Evolutionary conservation across 2,329 filamentous ascomycete genomes (phyloP).

Genomic region (Mollisiaceae sp.): DNA sequence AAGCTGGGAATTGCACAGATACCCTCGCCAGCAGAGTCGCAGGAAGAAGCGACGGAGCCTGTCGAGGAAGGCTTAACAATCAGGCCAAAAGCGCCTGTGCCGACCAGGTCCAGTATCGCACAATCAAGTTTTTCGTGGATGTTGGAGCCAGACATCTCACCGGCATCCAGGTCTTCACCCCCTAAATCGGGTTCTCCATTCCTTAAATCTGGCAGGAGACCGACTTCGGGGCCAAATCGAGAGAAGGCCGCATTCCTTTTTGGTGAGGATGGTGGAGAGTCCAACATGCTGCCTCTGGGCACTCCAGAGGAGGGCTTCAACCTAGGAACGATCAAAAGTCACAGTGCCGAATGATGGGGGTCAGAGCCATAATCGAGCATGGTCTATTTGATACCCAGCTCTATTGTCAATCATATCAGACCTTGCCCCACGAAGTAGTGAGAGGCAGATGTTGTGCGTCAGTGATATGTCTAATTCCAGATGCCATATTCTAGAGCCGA

Average conservation of each 20-base stretch:
- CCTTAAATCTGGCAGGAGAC: slow-evolving; percentile 35
- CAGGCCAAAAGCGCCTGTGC: slow-evolving; percentile 51
- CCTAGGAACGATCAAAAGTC: slow-evolving; percentile 36
- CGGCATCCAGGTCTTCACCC: slow-evolving; percentile 32
- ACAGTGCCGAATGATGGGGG: slow-evolving; percentile 28
- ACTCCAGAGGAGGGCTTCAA: slow-evolving; percentile 40
- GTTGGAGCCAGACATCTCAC: slow-evolving; percentile 57
- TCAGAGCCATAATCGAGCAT: neutral
- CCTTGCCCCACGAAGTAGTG: slow-evolving; percentile 6
- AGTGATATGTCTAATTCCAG: neutral
- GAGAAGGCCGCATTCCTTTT: slow-evolving; percentile 45
- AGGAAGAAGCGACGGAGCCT: neutral
- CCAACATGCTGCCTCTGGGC: slow-evolving; percentile 23
- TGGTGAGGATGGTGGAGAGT: slow-evolving; percentile 40
- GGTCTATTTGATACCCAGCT: neutral
- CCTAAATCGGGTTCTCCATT: slow-evolving; percentile 40
- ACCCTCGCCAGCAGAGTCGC: neutral
- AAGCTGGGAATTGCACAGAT: slow-evolving; percentile 14
- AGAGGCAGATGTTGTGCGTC: slow-evolving; percentile 6
- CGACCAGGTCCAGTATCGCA: slow-evolving; percentile 68
- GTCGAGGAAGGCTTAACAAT: slow-evolving; percentile 18
- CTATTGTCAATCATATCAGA: neutral
- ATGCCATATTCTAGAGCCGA: slow-evolving; percentile 9
- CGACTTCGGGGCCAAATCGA: slow-evolving; percentile 35
- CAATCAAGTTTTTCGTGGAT: slow-evolving; percentile 83